These are phyloP conservation scores for Penstemon barbatus DNA, from an alignment of 257 asterid species.

Conservation along the genomic window DNA sequence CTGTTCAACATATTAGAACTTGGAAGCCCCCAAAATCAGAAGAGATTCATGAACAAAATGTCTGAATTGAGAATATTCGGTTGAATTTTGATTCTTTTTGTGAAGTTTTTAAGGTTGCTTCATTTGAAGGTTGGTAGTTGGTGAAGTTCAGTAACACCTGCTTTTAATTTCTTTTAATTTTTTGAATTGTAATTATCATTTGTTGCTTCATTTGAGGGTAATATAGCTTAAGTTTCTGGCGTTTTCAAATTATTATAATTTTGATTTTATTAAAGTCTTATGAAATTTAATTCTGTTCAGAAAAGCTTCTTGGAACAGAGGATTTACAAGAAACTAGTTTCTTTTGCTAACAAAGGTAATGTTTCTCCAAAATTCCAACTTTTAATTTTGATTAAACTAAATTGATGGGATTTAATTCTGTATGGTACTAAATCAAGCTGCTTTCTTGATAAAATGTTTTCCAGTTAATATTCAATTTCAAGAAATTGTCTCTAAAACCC, in stretches of 20 bases:
- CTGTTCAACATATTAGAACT: constrained; percentile 21
- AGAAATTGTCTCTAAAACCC: constrained; percentile 3
- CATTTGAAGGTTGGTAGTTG: constrained; percentile 46
- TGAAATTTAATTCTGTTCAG: constrained; percentile 3
- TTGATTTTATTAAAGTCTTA: constrained; percentile 11
- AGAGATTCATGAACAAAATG: constrained; percentile 15
- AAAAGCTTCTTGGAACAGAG: not conserved
- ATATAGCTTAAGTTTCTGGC: not conserved
- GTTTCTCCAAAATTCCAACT: constrained; percentile 14
- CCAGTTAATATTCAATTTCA: constrained; percentile 2
- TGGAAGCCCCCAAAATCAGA: constrained; percentile 16
- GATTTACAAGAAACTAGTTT: constrained; percentile 29
- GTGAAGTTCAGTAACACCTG: constrained; percentile 39
- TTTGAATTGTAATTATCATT: constrained; percentile 28
- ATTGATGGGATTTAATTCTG: not conserved
- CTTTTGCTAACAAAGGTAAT: constrained; percentile 30
- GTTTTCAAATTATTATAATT: not conserved
- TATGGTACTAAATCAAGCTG: not conserved
- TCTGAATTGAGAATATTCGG: constrained; percentile 9
- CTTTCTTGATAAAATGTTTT: not conserved
- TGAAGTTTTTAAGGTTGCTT: constrained; percentile 48
- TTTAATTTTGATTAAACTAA: not conserved
- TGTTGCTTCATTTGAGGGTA: constrained; percentile 53
- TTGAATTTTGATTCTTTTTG: not conserved
- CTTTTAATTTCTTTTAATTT: constrained; percentile 1